Conservation (phyloP, 1,284 basidiomycete genomes). For the Rhodotorula sp. region DNA sequence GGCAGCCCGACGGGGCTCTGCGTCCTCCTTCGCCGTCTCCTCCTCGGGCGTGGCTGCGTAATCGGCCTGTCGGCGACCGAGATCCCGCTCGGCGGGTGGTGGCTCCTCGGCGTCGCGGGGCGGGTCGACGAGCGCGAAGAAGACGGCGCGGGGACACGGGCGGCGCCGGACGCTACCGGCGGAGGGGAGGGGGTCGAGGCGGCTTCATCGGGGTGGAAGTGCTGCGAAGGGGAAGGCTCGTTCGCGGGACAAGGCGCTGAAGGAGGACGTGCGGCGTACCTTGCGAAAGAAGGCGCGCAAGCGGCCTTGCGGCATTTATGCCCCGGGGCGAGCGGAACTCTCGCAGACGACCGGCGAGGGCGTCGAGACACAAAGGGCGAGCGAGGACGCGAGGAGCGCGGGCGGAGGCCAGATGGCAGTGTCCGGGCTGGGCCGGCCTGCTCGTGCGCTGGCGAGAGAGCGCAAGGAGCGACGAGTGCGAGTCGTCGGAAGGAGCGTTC, state of each 20-base stretch:
- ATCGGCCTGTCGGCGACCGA: slow-evolving; percentile 28
- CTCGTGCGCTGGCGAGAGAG: no score
- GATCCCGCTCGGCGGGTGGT: slow-evolving; percentile 27
- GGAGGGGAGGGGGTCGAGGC: neutral
- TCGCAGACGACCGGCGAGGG: no score
- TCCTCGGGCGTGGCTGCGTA: slow-evolving; percentile 6
- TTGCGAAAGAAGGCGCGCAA: slow-evolving; percentile 20
- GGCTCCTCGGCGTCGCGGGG: slow-evolving; percentile 12
- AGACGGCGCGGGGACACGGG: neutral
- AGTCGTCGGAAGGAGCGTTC: no score
- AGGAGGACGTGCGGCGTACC: slow-evolving; percentile 1
- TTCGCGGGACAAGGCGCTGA: no score
- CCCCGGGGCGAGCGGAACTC: no score
- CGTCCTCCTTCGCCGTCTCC: slow-evolving; percentile 25
- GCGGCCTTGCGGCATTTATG: neutral
- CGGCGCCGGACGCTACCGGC: neutral
- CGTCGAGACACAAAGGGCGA: no score
- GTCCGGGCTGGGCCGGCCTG: no score
- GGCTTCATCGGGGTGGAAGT: neutral
- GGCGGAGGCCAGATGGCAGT: no score
- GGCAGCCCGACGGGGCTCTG: slow-evolving; percentile 30
- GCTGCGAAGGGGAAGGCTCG: neutral
- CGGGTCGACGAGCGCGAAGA: neutral
- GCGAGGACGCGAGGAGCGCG: no score
- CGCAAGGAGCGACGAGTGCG: no score